Percentiles rank a stretch among this genome's conserved stretches.
phyloP scores from a whole-genome alignment of 441 rosid species.

The Mallotus repandus region DNA sequence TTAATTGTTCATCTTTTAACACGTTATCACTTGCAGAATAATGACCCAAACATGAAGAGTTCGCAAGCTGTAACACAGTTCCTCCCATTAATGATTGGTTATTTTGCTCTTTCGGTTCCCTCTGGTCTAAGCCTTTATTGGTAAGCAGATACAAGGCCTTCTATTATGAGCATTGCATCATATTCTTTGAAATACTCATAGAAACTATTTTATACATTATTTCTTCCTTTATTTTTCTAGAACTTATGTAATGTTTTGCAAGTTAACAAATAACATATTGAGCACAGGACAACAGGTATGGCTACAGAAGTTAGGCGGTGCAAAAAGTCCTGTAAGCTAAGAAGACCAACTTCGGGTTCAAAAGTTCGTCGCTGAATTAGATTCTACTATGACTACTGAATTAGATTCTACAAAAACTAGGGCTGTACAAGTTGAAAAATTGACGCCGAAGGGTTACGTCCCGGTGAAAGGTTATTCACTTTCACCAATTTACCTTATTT shows the following conservation, averaged over 20 bases:
- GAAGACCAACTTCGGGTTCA: conserved; percentile 43
- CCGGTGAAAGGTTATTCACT: conserved; percentile 67
- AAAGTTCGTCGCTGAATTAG: conserved; percentile 48
- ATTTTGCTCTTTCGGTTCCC: conserved; percentile 93
- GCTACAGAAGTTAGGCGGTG: conserved; percentile 93
- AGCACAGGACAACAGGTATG: conserved; percentile 90
- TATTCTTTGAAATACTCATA: background rate
- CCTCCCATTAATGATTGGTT: conserved; percentile 88
- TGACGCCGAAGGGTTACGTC: conserved; percentile 52
- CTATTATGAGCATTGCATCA: conserved; percentile 1
- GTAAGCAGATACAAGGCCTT: conserved; percentile 44
- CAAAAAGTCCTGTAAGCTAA: conserved; percentile 48
- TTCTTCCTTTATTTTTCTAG: conserved; percentile 17
- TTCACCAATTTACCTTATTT: background rate
- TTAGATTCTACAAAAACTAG: conserved; percentile 29
- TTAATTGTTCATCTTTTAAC: conserved; percentile 9
- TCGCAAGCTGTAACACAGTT: conserved; percentile 82
- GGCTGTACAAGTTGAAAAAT: conserved; percentile 36
- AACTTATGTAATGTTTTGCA: conserved; percentile 30
- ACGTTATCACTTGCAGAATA: conserved; percentile 42
- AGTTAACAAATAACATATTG: conserved; percentile 90
- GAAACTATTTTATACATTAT: conserved; percentile 6
- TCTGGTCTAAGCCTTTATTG: conserved; percentile 98
- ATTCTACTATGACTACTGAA: conserved; percentile 39
- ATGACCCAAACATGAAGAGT: conserved; percentile 85